These are phyloP conservation scores for Microsporum ferrugineum DNA, from an alignment of 2,329 filamentous ascomycete genomes.

Conservation along the genomic window DNA sequence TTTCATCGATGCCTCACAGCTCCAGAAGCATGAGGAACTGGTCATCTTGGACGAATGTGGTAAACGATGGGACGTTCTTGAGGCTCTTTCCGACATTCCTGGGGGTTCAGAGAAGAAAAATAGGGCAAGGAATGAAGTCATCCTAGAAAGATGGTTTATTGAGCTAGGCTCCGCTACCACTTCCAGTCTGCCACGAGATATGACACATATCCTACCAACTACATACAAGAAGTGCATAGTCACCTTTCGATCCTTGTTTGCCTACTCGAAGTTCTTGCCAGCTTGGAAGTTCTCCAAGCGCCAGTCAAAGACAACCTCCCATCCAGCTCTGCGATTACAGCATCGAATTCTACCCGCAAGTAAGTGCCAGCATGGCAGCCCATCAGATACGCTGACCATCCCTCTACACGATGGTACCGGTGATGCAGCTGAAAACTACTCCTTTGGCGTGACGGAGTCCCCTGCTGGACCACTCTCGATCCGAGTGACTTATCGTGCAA, in stretches of 20 bases:
- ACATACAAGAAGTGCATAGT: conserved; percentile 97
- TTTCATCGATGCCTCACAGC: conserved; percentile 66
- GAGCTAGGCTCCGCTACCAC: conserved; percentile 55
- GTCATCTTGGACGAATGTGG: conserved; percentile 80
- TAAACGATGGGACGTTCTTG: conserved; percentile 84
- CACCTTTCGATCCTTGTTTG: conserved; percentile 79
- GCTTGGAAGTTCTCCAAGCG: conserved; percentile 74
- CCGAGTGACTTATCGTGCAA: conserved; percentile 71
- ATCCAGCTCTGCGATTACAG: conserved; percentile 57
- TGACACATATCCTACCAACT: conserved; percentile 58
- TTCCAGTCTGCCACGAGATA: conserved; percentile 31
- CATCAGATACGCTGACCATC: conserved; percentile 57
- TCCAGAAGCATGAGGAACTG: conserved; percentile 75
- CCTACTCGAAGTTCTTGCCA: conserved; percentile 69
- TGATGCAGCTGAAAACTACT: conserved; percentile 61
- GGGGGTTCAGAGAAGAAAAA: conserved; percentile 22
- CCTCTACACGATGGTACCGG: conserved; percentile 54
- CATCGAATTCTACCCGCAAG: conserved; percentile 63
- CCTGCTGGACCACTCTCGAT: conserved; percentile 75
- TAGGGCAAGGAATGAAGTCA: conserved; percentile 49
- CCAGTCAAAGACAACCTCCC: conserved; percentile 55
- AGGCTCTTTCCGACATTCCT: conserved; percentile 58
- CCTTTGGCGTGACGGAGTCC: conserved; percentile 74
- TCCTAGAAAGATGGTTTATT: conserved; percentile 84
- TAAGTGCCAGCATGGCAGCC: conserved; percentile 38